phyloP scores from a whole-genome alignment of 805 yeast species.

The Metschnikowia bowlesiae region DNA sequence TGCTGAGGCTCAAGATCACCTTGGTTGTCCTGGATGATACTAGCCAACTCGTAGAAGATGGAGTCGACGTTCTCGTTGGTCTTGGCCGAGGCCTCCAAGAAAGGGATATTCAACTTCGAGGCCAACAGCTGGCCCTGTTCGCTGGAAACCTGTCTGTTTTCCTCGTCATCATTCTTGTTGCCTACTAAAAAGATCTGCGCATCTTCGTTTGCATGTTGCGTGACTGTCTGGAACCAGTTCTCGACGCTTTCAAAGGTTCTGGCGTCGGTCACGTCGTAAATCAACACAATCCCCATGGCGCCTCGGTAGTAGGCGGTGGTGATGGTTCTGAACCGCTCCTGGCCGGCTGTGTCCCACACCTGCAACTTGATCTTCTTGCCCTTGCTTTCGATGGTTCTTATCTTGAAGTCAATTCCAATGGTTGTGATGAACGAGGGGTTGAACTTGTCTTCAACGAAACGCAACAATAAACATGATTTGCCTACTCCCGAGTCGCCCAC shows the following conservation, averaged over 20 bases:
- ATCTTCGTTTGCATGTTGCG: slow-evolving; percentile 94
- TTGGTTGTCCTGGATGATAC: slow-evolving; percentile 77
- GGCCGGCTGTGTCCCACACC: slow-evolving; percentile 98
- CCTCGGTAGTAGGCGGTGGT: slow-evolving; percentile 91
- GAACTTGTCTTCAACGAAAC: slow-evolving; percentile 95
- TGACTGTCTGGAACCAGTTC: slow-evolving; percentile 93
- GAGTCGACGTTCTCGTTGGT: slow-evolving; percentile 88
- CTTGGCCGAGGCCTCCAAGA: slow-evolving; percentile 95
- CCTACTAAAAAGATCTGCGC: slow-evolving; percentile 94
- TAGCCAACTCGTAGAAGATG: slow-evolving; percentile 84
- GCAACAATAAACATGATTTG: slow-evolving; percentile 80
- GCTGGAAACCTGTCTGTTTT: slow-evolving; percentile 75
- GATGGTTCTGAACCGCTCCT: slow-evolving; percentile 90
- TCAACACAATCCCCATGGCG: slow-evolving; percentile 81
- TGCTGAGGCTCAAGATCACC: slow-evolving; percentile 37
- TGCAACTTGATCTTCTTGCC: slow-evolving; percentile 92
- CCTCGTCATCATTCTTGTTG: slow-evolving; percentile 89
- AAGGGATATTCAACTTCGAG: slow-evolving; percentile 79
- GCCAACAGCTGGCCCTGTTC: slow-evolving; percentile 93
- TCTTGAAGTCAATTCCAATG: slow-evolving; percentile 96
- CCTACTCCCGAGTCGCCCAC: slow-evolving; percentile 94
- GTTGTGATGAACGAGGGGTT: slow-evolving; percentile 96
- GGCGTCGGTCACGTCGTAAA: slow-evolving; percentile 82
- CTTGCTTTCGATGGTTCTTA: slow-evolving; percentile 89
- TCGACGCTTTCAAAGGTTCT: slow-evolving; percentile 89